phyloP scores from a whole-genome alignment of 177 flowering plant genomes.

The Telopea speciosissima region DNA sequence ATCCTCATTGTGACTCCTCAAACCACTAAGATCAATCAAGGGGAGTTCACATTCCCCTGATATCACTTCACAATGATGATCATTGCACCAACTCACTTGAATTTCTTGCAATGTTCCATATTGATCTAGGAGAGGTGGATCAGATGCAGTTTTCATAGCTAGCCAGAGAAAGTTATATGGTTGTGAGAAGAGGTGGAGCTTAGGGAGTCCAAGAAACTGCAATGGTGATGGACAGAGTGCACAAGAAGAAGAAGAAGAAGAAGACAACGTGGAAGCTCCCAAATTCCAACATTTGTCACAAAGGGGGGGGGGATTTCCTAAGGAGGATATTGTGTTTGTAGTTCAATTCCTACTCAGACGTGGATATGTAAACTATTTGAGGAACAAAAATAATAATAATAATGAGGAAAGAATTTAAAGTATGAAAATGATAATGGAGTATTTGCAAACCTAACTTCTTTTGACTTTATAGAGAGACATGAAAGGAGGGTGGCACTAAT shows the following conservation, averaged over 20 bases:
- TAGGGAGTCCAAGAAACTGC: background rate
- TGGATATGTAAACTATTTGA: no score
- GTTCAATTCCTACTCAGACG: no score
- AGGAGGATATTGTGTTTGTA: no score
- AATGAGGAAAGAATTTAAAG: no score
- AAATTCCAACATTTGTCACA: background rate
- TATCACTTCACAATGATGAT: slow-evolving; percentile 5
- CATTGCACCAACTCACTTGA: background rate
- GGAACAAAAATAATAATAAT: no score
- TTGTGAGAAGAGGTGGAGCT: background rate
- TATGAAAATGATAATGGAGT: no score
- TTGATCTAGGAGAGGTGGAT: slow-evolving; percentile 28
- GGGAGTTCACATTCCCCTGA: slow-evolving; percentile 32
- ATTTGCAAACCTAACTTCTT: no score
- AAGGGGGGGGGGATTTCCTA: no score
- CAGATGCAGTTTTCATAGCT: background rate
- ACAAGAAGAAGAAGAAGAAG: no score
- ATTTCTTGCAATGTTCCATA: background rate
- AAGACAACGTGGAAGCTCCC: background rate
- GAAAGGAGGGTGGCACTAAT: no score
- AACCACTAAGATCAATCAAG: slow-evolving; percentile 27
- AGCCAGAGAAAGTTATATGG: background rate
- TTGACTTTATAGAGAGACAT: no score
- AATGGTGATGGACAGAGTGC: no score
- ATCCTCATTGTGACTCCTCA: slow-evolving; percentile 18